These are phyloP conservation scores for Cicer chorassanicum DNA, from an alignment of 306 rosid genomes.

Conservation along the genomic window DNA sequence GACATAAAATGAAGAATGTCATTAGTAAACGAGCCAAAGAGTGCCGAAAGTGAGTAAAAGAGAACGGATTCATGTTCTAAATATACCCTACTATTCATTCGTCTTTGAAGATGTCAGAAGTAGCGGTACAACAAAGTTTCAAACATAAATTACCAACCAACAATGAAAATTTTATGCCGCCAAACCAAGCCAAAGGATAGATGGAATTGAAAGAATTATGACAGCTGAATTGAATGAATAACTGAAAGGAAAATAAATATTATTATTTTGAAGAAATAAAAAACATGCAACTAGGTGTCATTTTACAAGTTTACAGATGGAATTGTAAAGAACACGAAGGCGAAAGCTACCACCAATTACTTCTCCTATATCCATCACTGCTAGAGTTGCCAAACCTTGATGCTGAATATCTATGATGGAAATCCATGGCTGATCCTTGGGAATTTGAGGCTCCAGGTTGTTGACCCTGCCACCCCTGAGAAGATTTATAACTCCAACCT, in stretches of 20 bases:
- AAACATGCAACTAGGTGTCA: background rate
- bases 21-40: no score
- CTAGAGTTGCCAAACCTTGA: conserved; percentile 62
- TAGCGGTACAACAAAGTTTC: background rate
- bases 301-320: conserved; percentile 17
- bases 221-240: background rate
- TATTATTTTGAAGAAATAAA: background rate
- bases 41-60: no score
- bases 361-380: conserved; percentile 48
- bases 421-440: conserved; percentile 45
- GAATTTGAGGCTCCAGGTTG: conserved; percentile 51
- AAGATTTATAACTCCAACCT: conserved; percentile 43
- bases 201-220: background rate
- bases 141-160: background rate
- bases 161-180: background rate
- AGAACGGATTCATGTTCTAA: background rate
- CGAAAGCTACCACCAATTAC: conserved; percentile 58
- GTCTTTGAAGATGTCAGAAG: background rate
- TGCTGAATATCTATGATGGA: conserved; percentile 54
- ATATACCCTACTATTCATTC: background rate
- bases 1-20: no score
- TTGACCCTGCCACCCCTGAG: conserved; percentile 42
- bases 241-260: background rate
- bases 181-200: background rate
- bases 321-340: background rate